Evolutionary conservation across 257 asterid species (phyloP), one percentile per base, ranked within the genome.

Genomic region (Forsythia viridissima): DNA sequence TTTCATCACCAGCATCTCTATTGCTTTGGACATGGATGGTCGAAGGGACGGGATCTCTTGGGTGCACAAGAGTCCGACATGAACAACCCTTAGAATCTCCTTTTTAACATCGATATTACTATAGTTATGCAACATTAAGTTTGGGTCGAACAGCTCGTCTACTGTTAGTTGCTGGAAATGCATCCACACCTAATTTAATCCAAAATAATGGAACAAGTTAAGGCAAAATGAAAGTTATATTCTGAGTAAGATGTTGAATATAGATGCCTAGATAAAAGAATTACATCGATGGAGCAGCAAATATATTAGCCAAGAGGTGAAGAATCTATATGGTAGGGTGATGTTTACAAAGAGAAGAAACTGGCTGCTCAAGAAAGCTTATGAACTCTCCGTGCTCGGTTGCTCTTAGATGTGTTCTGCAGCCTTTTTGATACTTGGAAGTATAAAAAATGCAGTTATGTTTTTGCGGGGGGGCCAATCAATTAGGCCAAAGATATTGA

Each of bases 1-100:
- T 79, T 84, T 91, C 70, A 83, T 85, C 3, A 86, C 89, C 13
- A 92, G 83, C 89, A 91, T 89, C 75, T 85, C 82, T 34, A 92
- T 84, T 37, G 90, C 97, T 82, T 77, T 89, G 4, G 93, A 89
- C 97, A 92, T 91, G n/a, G 87, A 73, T 46, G 97, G 96, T 68
- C 93, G 77, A 43, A 92, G 76, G 2, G 88, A 82, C 1, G 96
- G 89, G 74, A 83, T 59, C 71, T 89, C 94, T 82, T 86, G 93
- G 38, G 92, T 85, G 84, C 96, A 90, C 84, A 88, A 78, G 4
- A 92, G 89, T 55, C 93, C 96, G 51, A 92, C 89, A 20, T 90
- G 92, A 38, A 90, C 86, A 72, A 85, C 87, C 65, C 93, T 83
- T 72, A 74, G 40, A 34, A 83, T 86, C 88, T 90, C 90, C 13